These are phyloP conservation scores for Testicularia cyperi DNA, from an alignment of 1,284 basidiomycete genomes.

Conservation along the genomic window DNA sequence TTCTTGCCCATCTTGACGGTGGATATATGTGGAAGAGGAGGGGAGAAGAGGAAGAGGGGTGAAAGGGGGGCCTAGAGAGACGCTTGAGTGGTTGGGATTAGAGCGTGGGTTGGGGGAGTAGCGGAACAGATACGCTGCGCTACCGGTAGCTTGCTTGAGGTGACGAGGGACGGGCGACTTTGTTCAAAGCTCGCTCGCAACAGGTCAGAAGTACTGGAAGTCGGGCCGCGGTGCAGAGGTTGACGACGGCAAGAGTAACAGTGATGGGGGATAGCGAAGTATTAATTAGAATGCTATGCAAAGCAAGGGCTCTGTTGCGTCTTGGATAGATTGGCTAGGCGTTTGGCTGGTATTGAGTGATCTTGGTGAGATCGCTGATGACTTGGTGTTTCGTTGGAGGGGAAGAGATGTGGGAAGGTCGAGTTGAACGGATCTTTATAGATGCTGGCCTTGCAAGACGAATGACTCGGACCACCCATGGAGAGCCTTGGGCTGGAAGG, in stretches of 20 bases:
- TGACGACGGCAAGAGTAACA: conserved; percentile 11
- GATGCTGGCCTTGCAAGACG: no score
- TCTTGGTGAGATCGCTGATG: no score
- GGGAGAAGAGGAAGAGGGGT: conserved; percentile 1
- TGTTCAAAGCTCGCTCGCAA: conserved; percentile 20
- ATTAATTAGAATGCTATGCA: no score
- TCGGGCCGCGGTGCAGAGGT: neutral
- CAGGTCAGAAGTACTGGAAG: conserved; percentile 5
- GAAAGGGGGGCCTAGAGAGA: conserved; percentile 10
- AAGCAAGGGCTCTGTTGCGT: no score
- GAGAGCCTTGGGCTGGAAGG: no score
- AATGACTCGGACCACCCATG: no score
- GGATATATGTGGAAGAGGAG: conserved; percentile 4
- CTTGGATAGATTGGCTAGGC: no score
- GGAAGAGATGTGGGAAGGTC: no score
- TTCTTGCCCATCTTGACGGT: conserved; percentile 46
- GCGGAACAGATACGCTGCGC: conserved; percentile 20
- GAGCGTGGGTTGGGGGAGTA: conserved; percentile 8
- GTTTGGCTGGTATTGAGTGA: no score
- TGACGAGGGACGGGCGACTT: conserved; percentile 29
- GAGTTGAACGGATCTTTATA: no score
- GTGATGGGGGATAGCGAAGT: no score
- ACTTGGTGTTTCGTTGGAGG: no score
- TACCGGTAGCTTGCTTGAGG: conserved; percentile 19
- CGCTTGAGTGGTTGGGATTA: conserved; percentile 14